Evolutionary conservation across 768 basidiomycete species (phyloP).

Genomic region (Russula sp.): DNA sequence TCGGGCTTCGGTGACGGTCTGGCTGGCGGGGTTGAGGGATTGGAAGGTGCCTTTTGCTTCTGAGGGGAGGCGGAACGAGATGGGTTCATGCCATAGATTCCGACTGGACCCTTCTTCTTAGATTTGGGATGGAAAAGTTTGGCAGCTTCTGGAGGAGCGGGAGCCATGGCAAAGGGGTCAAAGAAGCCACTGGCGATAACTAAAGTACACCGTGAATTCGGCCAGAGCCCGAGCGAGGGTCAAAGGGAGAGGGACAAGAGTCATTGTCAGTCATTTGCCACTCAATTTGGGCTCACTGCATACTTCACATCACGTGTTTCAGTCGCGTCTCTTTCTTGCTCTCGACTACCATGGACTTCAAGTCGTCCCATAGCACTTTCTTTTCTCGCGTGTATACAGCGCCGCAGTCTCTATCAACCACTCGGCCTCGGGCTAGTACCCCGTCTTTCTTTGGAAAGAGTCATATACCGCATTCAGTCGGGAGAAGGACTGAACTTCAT

Average conservation of each 20-base stretch:
- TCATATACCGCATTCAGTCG: neutral
- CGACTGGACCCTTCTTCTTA: slow-evolving; percentile 19
- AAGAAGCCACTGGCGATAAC: neutral
- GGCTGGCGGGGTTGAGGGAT: slow-evolving; percentile 15
- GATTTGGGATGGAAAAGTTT: slow-evolving; percentile 25
- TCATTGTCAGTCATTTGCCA: neutral
- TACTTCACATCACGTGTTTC: slow-evolving; percentile 4
- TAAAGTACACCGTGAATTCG: slow-evolving; percentile 6
- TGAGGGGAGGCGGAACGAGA: slow-evolving; percentile 15
- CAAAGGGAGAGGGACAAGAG: neutral
- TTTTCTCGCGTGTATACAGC: slow-evolving; percentile 15
- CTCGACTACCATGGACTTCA: slow-evolving; percentile 7
- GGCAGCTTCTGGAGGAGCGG: slow-evolving; percentile 14
- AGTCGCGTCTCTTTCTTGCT: neutral
- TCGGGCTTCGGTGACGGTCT: slow-evolving; percentile 20
- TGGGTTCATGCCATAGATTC: slow-evolving; percentile 13
- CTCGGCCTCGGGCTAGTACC: neutral
- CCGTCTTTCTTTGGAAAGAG: slow-evolving; percentile 18
- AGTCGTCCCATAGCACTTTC: slow-evolving; percentile 1
- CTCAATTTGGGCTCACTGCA: neutral
- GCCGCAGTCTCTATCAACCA: neutral
- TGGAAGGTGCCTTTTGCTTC: slow-evolving; percentile 15
- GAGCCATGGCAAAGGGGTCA: slow-evolving; percentile 11
- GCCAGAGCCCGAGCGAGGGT: slow-evolving; percentile 1
- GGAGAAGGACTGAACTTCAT: slow-evolving; percentile 7